A percentile compares a stretch with the other conserved stretches of the same genome.
Evolutionary conservation across 1,284 basidiomycete genomes (phyloP).

Genomic region (Wolfiporia cocos): DNA sequence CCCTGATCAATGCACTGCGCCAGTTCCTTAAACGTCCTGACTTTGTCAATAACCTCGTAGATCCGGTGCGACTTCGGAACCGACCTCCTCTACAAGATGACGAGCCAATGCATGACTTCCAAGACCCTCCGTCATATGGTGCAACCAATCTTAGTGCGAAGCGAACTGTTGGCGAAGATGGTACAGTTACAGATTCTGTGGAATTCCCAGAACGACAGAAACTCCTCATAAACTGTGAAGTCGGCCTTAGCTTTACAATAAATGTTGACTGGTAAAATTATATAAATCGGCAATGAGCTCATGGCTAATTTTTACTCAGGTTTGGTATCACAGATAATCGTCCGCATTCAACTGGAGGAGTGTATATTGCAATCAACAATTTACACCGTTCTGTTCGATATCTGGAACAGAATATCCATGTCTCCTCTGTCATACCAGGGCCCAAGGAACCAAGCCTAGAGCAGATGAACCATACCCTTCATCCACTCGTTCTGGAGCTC

Average conservation of each 20-base stretch:
- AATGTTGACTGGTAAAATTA: neutral
- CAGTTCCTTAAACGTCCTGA: neutral
- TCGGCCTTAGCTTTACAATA: neutral
- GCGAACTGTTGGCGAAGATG: neutral
- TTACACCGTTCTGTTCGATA: neutral
- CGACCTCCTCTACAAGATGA: neutral
- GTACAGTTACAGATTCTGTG: neutral
- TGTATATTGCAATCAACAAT: neutral
- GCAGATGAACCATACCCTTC: neutral
- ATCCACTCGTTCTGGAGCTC: neutral
- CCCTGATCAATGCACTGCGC: neutral
- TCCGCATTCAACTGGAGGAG: neutral
- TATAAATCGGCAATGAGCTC: neutral
- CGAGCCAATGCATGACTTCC: neutral
- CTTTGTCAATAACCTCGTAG: neutral
- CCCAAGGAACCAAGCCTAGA: neutral
- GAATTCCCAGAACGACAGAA: no score
- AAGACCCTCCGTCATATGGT: neutral
- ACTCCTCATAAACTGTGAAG: neutral
- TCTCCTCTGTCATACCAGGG: neutral
- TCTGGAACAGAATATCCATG: neutral
- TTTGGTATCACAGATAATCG: neutral
- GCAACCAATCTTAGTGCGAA: neutral
- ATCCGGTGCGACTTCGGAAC: neutral
- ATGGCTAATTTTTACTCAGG: neutral